Evolutionary conservation across 1,139 yeast species (phyloP), one percentile per base, ranked within the genome.

Genomic region (Taphrina populina): DNA sequence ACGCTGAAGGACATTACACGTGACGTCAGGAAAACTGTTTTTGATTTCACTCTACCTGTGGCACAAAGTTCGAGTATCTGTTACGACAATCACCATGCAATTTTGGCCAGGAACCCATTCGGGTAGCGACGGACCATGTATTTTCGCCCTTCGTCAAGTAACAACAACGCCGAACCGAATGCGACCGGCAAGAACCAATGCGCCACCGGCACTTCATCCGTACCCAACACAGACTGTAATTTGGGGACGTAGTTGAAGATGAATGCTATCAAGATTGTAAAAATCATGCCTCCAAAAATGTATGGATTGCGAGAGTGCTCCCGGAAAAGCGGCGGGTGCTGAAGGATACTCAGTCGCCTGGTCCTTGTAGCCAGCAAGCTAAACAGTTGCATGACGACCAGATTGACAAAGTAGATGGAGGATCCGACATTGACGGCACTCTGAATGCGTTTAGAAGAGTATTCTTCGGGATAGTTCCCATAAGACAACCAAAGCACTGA

Each of bases 301-400:
- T 63, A 64, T 13, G 59, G 62, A 61, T 70, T 70, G 26, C 61
- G 59, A 13, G 68, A 63, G 32, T 64, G 65, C 64, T 67, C 62
- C 59, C 69, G 65, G 46, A 64, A 56, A 52, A 70, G 62, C 15
- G 71, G 78, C 52, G 68, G 67, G 60, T 68, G 76, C 63, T 74
- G 77, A 65, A 77, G 71, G 15, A 76, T 64, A 61, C 77, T 72
- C 60, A 74, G 67, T 56, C 70, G 67, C 59, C 81, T 69, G 1
- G 78, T 75, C 64, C 82, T 69, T 43, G 75, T 71, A 0, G 78
- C 70, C 63, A 77, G 61, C 61, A 77, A 66, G 62, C 77, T 77
- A 67, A 76, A 76, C 60, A 73, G 69, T 64, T 78, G 81, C 71
- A 77, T 67, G 39, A 77, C 71, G 4, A 78, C 80, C 69, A 78